Conservation (phyloP, 2,329 filamentous ascomycete genomes). For the Stagonosporopsis tanaceti region DNA sequence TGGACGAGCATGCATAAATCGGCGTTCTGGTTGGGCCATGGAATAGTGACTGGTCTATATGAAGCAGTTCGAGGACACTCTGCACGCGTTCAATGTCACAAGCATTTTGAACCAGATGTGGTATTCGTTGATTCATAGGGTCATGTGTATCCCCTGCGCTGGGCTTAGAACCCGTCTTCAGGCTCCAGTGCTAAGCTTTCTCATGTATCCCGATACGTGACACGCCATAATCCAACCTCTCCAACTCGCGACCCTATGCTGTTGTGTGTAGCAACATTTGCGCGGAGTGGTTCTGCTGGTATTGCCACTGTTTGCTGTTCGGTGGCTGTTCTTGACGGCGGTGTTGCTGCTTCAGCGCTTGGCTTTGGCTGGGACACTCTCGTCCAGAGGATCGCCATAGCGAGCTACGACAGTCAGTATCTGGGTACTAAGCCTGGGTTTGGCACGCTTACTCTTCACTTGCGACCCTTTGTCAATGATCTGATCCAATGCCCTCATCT, state of each 20-base stretch:
- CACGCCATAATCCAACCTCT: neutral
- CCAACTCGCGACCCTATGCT: neutral
- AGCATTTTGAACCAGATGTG: neutral
- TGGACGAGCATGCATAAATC: slow-evolving; percentile 32
- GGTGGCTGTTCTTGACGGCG: neutral
- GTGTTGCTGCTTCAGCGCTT: slow-evolving; percentile 34
- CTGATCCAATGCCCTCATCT: slow-evolving; percentile 42
- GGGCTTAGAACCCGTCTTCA: neutral
- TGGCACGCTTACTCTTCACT: slow-evolving; percentile 43
- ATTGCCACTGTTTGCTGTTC: neutral
- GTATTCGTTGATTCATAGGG: neutral
- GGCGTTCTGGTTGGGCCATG: slow-evolving; percentile 33
- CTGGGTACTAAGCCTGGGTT: rapidly evolving
- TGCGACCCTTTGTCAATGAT: slow-evolving; percentile 46
- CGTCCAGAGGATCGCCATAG: slow-evolving; percentile 49
- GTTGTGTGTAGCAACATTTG: neutral
- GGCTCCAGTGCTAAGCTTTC: neutral
- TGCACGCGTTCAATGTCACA: neutral
- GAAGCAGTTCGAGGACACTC: neutral
- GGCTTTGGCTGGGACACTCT: slow-evolving; percentile 35
- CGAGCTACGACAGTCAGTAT: slow-evolving; percentile 35
- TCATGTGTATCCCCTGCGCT: neutral
- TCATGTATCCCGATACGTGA: neutral
- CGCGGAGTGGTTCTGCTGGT: neutral
- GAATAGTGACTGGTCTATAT: neutral